phyloP scores from a whole-genome alignment of 2,329 filamentous ascomycete genomes.

The Dendrostoma leiphaemia region DNA sequence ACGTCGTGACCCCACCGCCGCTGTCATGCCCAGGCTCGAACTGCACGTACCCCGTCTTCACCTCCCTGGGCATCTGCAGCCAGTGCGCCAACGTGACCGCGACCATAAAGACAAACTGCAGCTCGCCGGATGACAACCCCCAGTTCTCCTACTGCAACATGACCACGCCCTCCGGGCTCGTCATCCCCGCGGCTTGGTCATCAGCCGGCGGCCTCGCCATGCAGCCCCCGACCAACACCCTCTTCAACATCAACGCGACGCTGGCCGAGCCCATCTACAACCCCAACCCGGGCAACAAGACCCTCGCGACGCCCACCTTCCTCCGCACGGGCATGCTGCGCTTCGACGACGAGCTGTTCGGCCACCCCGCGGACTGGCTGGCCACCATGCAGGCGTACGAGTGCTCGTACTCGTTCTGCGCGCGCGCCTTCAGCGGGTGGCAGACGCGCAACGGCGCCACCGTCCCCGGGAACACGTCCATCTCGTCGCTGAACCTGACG shows the following conservation, averaged over 20 bases:
- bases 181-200: not conserved
- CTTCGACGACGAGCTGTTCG: not conserved
- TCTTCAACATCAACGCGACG: not conserved
- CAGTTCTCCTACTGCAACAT: not conserved
- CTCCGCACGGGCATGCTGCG: not conserved
- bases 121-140: not conserved
- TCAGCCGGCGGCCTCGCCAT: not conserved
- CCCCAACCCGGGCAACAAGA: no score
- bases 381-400: not conserved
- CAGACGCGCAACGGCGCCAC: not conserved
- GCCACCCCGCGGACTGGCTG: not conserved
- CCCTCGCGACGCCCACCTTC: no score
- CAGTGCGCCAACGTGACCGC: not conserved
- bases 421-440: not conserved
- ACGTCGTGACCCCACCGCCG: not conserved
- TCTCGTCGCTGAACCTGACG: not conserved
- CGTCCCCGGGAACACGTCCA: not conserved
- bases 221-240: not conserved
- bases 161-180: not conserved
- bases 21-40: not conserved
- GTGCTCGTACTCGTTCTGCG: not conserved
- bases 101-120: not conserved
- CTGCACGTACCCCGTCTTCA: not conserved
- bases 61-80: not conserved
- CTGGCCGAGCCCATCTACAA: not conserved